Evolutionary conservation across 2,329 filamentous ascomycete genomes (phyloP), one percentile per base, ranked within the genome.

Genomic region (Fusarium sterilihyphosum): DNA sequence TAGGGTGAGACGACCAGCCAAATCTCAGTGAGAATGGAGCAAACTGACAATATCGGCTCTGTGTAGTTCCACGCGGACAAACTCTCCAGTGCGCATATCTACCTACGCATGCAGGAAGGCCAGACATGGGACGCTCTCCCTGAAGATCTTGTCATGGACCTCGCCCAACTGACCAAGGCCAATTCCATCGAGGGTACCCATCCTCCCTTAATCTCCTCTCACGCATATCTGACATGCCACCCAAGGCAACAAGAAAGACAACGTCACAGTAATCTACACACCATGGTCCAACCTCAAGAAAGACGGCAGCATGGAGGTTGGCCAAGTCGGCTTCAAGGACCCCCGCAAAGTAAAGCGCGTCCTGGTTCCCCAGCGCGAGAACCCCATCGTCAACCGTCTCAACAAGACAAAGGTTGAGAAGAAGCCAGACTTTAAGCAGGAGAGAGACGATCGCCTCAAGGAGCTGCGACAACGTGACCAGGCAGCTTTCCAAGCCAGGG

Each of bases 261-360:
- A 98, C 84, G 87, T 99, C 79, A 97, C 95, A 22, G 84, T 99
- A 80, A 97, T 99, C 80, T 99, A 99, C 85, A 99, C 96, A 9
- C 96, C 96, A 12, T 98, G 96, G 95, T 93, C 94, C 50, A 99
- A 99, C 82, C 89, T 99, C 40, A 93, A 94, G 82, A 99, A 99
- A 82, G 94, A 97, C 80, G 96, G 95, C 37, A 94, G 92, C 82
- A 99, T 99, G 96, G 95, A 94, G 24, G 92, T 92, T 7, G 96
- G 96, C 29, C 96, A 99, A 82, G 96, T 99, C 61, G 92, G 93
- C 73, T 99, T 98, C 86, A 95, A 98, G 81, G 94, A 98, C 83
- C 89, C 88, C 46, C 94, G 94, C 79, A 92, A 92, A 84, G 88
- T 98, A 73, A 95, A 93, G 85, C 92, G 92, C 76, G 86, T 98